These are phyloP conservation scores for Beauveria sp. DNA, from an alignment of 2,329 filamentous ascomycete genomes.

Conservation along the genomic window DNA sequence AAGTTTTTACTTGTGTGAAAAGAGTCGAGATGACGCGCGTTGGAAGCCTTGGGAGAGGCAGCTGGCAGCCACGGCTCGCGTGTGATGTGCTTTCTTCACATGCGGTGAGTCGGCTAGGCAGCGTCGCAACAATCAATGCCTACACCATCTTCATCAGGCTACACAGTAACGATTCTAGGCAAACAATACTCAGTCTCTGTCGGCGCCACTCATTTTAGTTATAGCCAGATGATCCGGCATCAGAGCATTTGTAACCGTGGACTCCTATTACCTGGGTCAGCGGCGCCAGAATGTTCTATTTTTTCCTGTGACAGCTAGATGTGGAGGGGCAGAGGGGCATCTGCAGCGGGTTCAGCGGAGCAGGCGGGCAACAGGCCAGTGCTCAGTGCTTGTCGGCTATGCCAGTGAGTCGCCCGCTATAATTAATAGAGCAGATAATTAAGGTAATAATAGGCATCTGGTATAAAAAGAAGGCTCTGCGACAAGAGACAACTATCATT, in stretches of 20 bases:
- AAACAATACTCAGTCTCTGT: background rate
- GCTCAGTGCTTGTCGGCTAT: too few relatives aligned
- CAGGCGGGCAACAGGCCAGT: background rate
- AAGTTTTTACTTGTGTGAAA: background rate
- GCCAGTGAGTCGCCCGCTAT: too few relatives aligned
- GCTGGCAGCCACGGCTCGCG: background rate
- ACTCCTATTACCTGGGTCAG: background rate
- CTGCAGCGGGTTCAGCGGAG: background rate
- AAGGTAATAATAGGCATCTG: too few relatives aligned
- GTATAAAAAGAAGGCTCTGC: background rate
- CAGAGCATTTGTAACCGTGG: background rate
- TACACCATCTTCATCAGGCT: too few relatives aligned
- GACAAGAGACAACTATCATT: background rate
- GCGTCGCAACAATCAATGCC: too few relatives aligned
- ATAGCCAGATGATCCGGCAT: background rate
- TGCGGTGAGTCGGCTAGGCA: background rate
- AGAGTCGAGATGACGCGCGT: too few relatives aligned
- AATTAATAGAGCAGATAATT: too few relatives aligned
- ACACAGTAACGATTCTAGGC: background rate
- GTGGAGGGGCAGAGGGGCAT: background rate
- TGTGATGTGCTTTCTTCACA: too few relatives aligned
- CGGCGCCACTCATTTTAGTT: constrained; percentile 1
- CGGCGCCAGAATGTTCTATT: constrained; percentile 8
- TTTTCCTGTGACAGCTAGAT: background rate
- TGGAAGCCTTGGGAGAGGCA: background rate